Conservation (phyloP, 208 protist genomes). For the Leishmania braziliensis region DNA sequence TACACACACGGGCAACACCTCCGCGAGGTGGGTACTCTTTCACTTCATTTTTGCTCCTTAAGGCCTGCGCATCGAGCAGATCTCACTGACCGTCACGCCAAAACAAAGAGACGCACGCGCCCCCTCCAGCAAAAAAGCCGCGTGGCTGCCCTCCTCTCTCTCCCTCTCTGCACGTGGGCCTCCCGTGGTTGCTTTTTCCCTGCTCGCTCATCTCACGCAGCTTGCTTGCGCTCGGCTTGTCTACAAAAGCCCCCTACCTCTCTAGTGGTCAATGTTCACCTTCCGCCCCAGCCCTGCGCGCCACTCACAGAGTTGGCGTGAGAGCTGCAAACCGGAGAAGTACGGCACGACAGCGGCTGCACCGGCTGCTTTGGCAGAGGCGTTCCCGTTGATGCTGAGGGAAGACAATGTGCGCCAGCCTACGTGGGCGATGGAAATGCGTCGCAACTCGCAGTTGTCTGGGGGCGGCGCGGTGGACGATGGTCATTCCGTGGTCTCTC, state of each 20-base stretch:
- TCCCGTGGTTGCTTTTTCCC: no score
- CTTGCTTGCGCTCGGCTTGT: no score
- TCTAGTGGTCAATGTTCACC: neutral
- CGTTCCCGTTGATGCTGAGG: neutral
- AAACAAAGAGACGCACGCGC: neutral
- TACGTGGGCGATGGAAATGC: constrained; percentile 8
- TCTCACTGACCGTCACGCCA: neutral
- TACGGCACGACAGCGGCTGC: neutral
- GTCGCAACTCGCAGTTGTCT: neutral
- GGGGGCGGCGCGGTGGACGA: neutral
- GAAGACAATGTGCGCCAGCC: constrained; percentile 14
- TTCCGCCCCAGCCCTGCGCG: constrained; percentile 4
- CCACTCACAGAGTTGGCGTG: neutral
- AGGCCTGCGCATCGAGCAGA: no score
- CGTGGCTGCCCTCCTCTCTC: neutral
- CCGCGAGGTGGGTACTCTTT: neutral
- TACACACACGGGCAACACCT: neutral
- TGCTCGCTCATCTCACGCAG: neutral
- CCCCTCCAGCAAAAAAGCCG: neutral
- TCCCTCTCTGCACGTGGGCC: neutral
- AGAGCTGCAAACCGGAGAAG: neutral
- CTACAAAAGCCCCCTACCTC: constrained; percentile 13
- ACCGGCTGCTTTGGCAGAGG: neutral
- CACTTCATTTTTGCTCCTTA: neutral
- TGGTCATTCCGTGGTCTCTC: neutral